A percentile compares a stretch with the other conserved stretches of the same genome.
phyloP scores from a whole-genome alignment of 2,329 filamentous ascomycete genomes.

The Aspergillus proliferans region DNA sequence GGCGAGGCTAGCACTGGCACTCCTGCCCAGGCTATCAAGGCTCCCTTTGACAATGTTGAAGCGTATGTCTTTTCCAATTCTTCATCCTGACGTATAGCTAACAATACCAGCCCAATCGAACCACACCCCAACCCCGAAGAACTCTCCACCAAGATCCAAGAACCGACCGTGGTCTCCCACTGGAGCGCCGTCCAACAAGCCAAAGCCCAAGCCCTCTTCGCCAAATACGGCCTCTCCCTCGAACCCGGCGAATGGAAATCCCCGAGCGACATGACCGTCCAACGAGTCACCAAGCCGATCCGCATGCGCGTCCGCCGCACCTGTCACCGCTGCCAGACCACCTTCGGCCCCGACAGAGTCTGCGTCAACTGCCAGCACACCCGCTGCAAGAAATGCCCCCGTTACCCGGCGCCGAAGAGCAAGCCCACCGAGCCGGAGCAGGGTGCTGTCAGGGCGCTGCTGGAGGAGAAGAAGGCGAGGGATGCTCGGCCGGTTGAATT shows the following conservation, averaged over 20 bases:
- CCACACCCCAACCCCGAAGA: too few species aligned
- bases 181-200: constrained; percentile 38
- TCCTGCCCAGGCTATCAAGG: constrained; percentile 11
- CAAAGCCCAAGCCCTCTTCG: constrained; percentile 40
- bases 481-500: constrained; percentile 35
- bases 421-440: constrained; percentile 46
- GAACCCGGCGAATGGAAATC: constrained; percentile 39
- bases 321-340: constrained; percentile 74
- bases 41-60: background rate
- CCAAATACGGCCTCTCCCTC: constrained; percentile 42
- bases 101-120: too few species aligned
- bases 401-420: constrained; percentile 63
- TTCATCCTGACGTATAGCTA: background rate
- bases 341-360: constrained; percentile 65
- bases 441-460: constrained; percentile 33
- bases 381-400: constrained; percentile 73
- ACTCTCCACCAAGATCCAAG: constrained; percentile 1
- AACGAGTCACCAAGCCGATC: constrained; percentile 41
- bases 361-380: constrained; percentile 73
- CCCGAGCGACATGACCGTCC: constrained; percentile 26
- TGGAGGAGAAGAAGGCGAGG: constrained; percentile 21
- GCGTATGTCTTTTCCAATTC: constrained; percentile 1
- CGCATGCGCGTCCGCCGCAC: constrained; percentile 48
- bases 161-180: constrained; percentile 20
- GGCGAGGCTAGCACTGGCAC: background rate